Percentiles rank a stretch among this genome's conserved stretches.
phyloP scores from a whole-genome alignment of 2,329 filamentous ascomycete genomes.

The Parastagonospora nodorum region DNA sequence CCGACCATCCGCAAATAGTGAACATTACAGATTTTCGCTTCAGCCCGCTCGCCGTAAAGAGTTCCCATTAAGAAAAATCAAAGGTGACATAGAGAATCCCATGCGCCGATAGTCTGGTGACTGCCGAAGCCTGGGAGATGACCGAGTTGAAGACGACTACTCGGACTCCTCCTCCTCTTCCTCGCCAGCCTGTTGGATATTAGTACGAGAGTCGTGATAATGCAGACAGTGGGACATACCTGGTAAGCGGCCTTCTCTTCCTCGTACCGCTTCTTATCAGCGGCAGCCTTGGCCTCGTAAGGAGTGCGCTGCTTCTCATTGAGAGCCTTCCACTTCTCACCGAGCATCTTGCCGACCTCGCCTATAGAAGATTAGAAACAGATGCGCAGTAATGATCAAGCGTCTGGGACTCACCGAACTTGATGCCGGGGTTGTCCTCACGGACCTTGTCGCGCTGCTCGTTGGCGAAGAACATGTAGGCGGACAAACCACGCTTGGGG shows the following conservation, averaged over 20 bases:
- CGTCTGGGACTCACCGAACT: conserved; percentile 71
- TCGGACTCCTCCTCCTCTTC: conserved; percentile 51
- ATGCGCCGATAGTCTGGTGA: conserved; percentile 24
- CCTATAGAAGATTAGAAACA: conserved; percentile 56
- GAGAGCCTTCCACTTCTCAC: conserved; percentile 98
- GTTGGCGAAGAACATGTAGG: conserved; percentile 99
- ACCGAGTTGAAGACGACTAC: conserved; percentile 28
- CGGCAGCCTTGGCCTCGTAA: conserved; percentile 94
- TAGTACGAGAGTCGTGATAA: conserved; percentile 11
- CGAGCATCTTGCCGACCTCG: conserved; percentile 96
- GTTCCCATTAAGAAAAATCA: conserved; percentile 28
- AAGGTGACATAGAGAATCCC: conserved; percentile 30
- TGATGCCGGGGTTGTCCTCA: conserved; percentile 96
- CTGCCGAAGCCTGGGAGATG: conserved; percentile 19
- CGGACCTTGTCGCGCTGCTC: conserved; percentile 98
- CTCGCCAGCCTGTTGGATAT: conserved; percentile 30
- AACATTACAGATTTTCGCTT: conserved; percentile 29
- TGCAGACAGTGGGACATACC: conserved; percentile 25
- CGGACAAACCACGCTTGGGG: conserved; percentile 98
- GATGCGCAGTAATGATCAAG: neutral
- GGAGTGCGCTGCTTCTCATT: conserved; percentile 90
- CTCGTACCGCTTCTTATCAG: conserved; percentile 99
- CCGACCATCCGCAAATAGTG: conserved; percentile 13
- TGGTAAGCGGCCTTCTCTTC: conserved; percentile 87
- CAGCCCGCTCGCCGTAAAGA: conserved; percentile 29